A percentile compares a stretch with the other conserved stretches of the same genome.
phyloP scores from a whole-genome alignment of 2,329 filamentous ascomycete genomes.

The Ceratocystis destructans region DNA sequence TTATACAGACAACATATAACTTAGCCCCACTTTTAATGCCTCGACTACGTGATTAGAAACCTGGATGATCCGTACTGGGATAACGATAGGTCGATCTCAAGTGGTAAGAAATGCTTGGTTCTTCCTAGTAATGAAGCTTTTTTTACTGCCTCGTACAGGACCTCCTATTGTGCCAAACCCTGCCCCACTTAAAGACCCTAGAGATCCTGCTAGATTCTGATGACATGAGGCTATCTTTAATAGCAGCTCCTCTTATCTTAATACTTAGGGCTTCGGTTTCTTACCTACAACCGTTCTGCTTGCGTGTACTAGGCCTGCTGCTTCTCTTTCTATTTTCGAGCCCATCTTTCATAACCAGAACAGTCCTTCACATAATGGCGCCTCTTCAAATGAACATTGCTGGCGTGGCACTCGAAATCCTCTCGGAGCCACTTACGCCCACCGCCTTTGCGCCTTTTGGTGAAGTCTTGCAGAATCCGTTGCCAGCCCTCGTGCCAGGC shows the following conservation, averaged over 20 bases:
- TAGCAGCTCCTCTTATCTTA: no score
- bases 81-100: no score
- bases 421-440: constrained; percentile 52
- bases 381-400: constrained; percentile 1
- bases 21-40: no score
- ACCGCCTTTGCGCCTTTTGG: constrained; percentile 66
- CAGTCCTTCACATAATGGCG: background rate
- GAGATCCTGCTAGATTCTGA: background rate
- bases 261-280: no score
- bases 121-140: no score
- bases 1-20: no score
- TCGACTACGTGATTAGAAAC: no score
- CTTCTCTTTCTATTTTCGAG: background rate
- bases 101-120: no score
- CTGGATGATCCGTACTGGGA: no score
- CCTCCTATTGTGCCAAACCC: background rate
- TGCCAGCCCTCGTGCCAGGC: constrained; percentile 32
- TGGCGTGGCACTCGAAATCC: constrained; percentile 27
- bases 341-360: no score
- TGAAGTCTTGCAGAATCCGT: constrained; percentile 65
- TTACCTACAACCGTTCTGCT: no score
- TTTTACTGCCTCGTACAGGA: no score
- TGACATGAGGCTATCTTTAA: background rate
- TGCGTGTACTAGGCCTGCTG: background rate
- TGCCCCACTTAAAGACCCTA: background rate